Evolutionary conservation across 768 basidiomycete genomes (phyloP), one percentile per base, ranked within the genome.

Genomic region (Leucocoprinus sp.): DNA sequence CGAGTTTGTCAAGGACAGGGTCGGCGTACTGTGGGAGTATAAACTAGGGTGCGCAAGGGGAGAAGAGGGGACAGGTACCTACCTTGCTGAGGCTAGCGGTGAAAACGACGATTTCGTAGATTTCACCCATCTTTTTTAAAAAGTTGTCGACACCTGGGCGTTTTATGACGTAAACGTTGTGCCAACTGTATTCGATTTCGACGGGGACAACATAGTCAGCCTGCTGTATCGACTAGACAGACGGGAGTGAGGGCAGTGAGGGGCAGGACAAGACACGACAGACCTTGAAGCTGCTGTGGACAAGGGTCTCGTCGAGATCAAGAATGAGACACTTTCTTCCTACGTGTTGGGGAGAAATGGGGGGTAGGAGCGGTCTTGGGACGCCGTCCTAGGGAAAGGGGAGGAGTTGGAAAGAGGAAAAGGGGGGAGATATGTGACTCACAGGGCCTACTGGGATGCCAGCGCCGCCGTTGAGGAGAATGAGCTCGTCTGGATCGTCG

Each of bases 201-300:
- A 99, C 96, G 4, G 96, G 96, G 2, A 99, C 95, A 52, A 98
- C 90, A 64, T 92, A 99, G 69, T 99, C 96, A 23, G 95, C 93
- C 57, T 92, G 87, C 52, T 75, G 76, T 55, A 98, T 90, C 44
- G 93, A 88, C 93, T 98, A 60, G 11, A 50, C 21, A 26, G 38
- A 40, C 26, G 23, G 45, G 34, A 24, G 43, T 54, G 42, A 52
- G 50, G 41, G 53, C 15, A 24, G 18, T 17, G 33, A 9, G 29
- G 37, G 19, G 34, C 50, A 42, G n/a, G 34, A 43, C 12, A 29
- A 19, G 9, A 42, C n/a, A 18, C 24, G 24, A 49, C 68, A 31
- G 51, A 95, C 95, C 80, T 97, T 99, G 79, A 99, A 97, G 62
- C 90, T 93, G 59, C 88, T 92, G 66, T 98, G 95, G 17, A 98